Conservation (phyloP, 192 early-diverging fungal species). For the Coemansia sp. region DNA sequence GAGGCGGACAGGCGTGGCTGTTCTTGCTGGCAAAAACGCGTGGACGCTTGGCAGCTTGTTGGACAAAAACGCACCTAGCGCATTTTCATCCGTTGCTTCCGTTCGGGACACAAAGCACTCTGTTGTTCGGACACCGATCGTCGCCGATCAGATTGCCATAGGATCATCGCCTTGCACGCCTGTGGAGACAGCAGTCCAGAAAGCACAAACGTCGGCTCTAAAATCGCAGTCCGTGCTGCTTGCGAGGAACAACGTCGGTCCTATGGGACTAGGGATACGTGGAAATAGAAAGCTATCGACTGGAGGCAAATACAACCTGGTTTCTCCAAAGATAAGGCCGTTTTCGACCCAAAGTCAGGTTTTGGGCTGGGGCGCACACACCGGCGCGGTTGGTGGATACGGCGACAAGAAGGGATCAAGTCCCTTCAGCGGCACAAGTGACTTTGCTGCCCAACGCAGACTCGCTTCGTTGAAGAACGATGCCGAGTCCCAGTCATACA, state of each 20-base stretch:
- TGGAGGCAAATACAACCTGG: background rate
- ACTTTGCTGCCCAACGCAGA: slow-evolving; percentile 39
- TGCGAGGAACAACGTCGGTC: background rate
- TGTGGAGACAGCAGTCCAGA: background rate
- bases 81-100: background rate
- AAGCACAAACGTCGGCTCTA: background rate
- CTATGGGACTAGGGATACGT: background rate
- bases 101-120: too few species aligned
- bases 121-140: background rate
- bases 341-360: slow-evolving; percentile 36
- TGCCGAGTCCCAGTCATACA: slow-evolving; percentile 30
- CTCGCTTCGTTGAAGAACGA: slow-evolving; percentile 28
- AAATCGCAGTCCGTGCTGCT: background rate
- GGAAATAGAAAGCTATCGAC: background rate
- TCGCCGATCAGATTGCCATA: background rate
- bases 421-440: slow-evolving; percentile 11
- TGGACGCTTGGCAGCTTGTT: background rate
- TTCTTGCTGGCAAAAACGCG: slow-evolving; percentile 1
- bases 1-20: slow-evolving; percentile 3
- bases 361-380: slow-evolving; percentile 43
- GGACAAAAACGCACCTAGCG: background rate
- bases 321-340: slow-evolving; percentile 8
- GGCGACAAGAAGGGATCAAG: slow-evolving; percentile 2
- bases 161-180: background rate
- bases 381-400: slow-evolving; percentile 14